Base-by-base conservation (phyloP, 2,329 filamentous ascomycete genomes). In the Alternaria longipes region DNA sequence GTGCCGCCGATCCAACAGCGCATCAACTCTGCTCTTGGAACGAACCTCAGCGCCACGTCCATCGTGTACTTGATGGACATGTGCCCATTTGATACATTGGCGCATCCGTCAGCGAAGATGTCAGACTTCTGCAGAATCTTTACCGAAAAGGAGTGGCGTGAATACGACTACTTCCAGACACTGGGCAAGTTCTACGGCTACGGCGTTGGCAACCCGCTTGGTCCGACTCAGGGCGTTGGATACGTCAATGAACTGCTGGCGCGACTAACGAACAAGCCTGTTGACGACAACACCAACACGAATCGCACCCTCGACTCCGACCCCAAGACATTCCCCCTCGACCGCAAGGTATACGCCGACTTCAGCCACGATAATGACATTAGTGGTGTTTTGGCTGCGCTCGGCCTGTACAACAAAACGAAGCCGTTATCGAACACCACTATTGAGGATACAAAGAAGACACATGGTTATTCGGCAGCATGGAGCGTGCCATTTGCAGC, bases 321-420 rank as follows among this genome's bases (percentile, higher is more conserved):
- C 59, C 80, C 85, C 0, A 74, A 79, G 7, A 94, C 91, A 0
- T 97, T 97, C 72, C 93, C 94, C 0, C 81, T 97, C 0, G 84
- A 79, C 24, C 77, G 78, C 30, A 81, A 80, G 11, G 80, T 97
- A 1, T 97, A 96, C 73, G 93, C 92, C 0, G 94, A 97, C 78
- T 97, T 97, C 74, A 92, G 89, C 64, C 94, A 97, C 78, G 94
- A 97, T 79, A 97, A 96, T 77, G 89, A 91, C 74, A 93, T 97
- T 88, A 87, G 87, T 30, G 85, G 86, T 8, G 87, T 96, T 7
- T 91, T 91, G 74, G 88, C 88, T 5, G 92, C 93, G 0, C 74
- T 97, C 65, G 91, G 93, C 0, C 81, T 97, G 26, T 97, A 93
- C 80, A 91, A 93, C 67, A 80, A 79, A 44, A 92, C 88, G 0